Evolutionary conservation across 129 eudicot genomes (phyloP), one percentile per base, ranked within the genome.

Genomic region (Chrysanthemum makinoi): DNA sequence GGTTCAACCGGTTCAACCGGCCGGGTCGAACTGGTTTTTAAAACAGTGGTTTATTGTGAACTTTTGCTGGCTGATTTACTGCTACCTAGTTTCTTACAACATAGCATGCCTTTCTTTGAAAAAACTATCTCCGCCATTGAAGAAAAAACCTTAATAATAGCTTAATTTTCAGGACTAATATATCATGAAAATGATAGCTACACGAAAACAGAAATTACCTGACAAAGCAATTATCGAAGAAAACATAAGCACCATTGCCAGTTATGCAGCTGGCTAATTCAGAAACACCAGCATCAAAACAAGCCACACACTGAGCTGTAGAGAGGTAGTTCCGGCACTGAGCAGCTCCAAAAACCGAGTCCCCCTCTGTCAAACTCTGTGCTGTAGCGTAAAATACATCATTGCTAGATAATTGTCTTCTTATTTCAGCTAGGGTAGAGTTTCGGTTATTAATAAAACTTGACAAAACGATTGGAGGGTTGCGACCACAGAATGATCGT

Each of bases 261-360:
- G 74, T 72, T 9, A 62, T 0, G 43, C 85, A 81, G 72, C 13
- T 61, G 50, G 22, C 62, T 54, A 77, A 35, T 56, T 52, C 72
- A 58, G 70, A 48, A 65, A 67, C 75, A 4, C 19, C 85, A 0
- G 64, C 77, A 77, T 77, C 68, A 4, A 70, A 77, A 70, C 81
- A 77, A 55, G 77, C 81, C 77, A 77, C 59, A 22, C 85, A 81
- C 56, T 77, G 81, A 52, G 85, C 75, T 17, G 82, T 46, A 0
- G 85, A 71, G 28, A 81, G 68, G 77, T 81, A 81, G 72, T 81
- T 51, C 56, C 85, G 77, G 79, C 85, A 81, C 72, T 76, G 85
- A 19, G 66, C 75, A 4, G 43, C 44, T 51, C 75, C 81, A 62
- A 59, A 81, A 46, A 81, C 85, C 35, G 79, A 65, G 74, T 81